Evolutionary conservation across 345 rosid genomes (phyloP), one percentile per base, ranked within the genome.

Genomic region (Brassica incana): DNA sequence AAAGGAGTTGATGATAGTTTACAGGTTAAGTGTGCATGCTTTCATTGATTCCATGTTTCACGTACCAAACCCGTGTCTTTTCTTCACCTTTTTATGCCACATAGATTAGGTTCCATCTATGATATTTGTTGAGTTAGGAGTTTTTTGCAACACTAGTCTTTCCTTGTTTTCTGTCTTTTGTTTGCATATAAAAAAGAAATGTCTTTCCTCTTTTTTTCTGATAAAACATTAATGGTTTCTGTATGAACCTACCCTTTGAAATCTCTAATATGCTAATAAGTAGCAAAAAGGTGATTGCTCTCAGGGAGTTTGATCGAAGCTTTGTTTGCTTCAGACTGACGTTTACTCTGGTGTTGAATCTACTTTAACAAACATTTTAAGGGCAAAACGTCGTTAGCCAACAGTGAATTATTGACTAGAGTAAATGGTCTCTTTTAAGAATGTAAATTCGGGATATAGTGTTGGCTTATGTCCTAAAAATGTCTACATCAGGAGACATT

Each of bases 1-100:
- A 95, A 92, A 88, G 99, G 99, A 71, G 98, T 90, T 48, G 97
- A 93, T 87, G 97, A 90, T 80, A 95, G 98, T 86, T 88, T 95
- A 84, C 95, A 95, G 96, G 99, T 95, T 87, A 84, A 77, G 30
- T 8, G 67, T 33, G 33, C 58, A 58, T 29, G 73, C 70, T 69
- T 78, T 70, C 54, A 65, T 71, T 50, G 73, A 15, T 75, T 80
- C 60, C 72, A 64, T 58, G 15, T 65, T 69, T 63, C 66, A 64
- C 67, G 29, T 69, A 38, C 50, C n/a, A 50, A 63, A 50, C 60
- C 14, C 25, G 11, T 36, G 65, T 63, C 67, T 63, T 67, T 79
- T 59, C 64, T 60, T 60, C 59, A 16, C 77, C 18, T 65, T 54
- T 25, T 64, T 65, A 64, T 63, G 63, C 25, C 56, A 30, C 63